phyloP scores from a whole-genome alignment of 352 stramenopile species.

The Globisporangium apiculatum region DNA sequence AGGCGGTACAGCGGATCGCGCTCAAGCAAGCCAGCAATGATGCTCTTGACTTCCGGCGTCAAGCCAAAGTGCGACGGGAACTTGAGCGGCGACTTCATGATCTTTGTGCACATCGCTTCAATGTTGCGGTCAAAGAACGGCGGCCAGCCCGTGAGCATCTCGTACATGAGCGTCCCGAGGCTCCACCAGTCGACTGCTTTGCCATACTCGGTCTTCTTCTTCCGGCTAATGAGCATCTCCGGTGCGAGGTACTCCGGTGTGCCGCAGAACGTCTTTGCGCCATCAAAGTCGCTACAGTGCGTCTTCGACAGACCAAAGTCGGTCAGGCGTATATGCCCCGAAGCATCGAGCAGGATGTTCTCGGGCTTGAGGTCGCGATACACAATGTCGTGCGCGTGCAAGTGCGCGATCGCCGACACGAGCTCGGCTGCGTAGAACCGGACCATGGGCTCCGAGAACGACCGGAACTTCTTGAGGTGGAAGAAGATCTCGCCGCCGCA shows the following conservation, averaged over 20 bases:
- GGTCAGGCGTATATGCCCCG: constrained; percentile 89
- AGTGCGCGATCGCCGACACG: constrained; percentile 74
- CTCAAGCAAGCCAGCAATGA: constrained; percentile 73
- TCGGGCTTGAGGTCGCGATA: constrained; percentile 92
- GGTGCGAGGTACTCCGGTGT: constrained; percentile 85
- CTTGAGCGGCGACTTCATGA: constrained; percentile 84
- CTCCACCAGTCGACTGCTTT: constrained; percentile 94
- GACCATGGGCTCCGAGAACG: constrained; percentile 86
- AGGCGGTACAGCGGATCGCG: constrained; percentile 63
- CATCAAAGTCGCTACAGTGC: constrained; percentile 63
- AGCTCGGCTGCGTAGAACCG: constrained; percentile 94
- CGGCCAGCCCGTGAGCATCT: constrained; percentile 93
- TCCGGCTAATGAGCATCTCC: constrained; percentile 87
- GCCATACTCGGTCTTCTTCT: constrained; percentile 87
- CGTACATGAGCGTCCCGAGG: constrained; percentile 90
- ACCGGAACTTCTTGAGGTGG: constrained; percentile 88
- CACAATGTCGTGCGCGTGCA: constrained; percentile 91
- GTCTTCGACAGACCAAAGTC: constrained; percentile 93
- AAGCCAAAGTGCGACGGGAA: constrained; percentile 82
- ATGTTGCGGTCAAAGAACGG: constrained; percentile 92
- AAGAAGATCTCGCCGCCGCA: constrained; percentile 91
- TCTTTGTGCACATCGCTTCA: constrained; percentile 89
- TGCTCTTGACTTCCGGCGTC: constrained; percentile 63
- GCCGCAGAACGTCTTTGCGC: constrained; percentile 85
- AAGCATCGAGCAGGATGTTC: constrained; percentile 91